phyloP scores from a whole-genome alignment of 2,329 filamentous ascomycete species.

The Ambrosiella beaveri region DNA sequence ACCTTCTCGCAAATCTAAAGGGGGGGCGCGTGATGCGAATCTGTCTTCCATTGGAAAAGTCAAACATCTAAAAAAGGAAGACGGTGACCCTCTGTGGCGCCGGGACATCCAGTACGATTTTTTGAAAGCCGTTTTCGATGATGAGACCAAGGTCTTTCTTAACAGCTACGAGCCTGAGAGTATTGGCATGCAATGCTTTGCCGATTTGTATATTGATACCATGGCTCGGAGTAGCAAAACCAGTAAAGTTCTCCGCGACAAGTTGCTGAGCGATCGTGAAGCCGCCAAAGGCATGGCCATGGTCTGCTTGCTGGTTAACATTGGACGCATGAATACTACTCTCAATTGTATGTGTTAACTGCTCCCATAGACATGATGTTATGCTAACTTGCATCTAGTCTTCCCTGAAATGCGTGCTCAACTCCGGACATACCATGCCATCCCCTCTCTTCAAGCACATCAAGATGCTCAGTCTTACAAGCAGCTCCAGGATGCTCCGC shows the following conservation, averaged over 20 bases:
- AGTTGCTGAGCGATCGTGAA: conserved; percentile 77
- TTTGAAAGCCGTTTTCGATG: conserved; percentile 61
- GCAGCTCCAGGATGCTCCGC: conserved; percentile 87
- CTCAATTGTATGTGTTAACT: conserved; percentile 58
- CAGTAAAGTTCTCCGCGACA: conserved; percentile 94
- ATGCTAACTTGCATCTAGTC: conserved; percentile 35
- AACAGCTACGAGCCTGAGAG: conserved; percentile 60
- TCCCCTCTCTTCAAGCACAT: conserved; percentile 85
- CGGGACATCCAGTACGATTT: conserved; percentile 84
- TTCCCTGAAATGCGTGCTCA: conserved; percentile 99
- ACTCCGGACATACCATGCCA: conserved; percentile 91
- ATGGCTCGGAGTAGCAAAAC: conserved; percentile 99
- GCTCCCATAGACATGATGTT: not conserved
- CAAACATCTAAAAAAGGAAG: conserved; percentile 71
- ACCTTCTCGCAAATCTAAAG: conserved; percentile 16
- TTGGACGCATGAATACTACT: conserved; percentile 97
- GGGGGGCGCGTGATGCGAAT: conserved; percentile 20
- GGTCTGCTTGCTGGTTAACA: conserved; percentile 93
- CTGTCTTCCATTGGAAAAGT: conserved; percentile 47
- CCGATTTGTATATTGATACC: conserved; percentile 93
- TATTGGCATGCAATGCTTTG: conserved; percentile 58
- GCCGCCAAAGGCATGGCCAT: conserved; percentile 97
- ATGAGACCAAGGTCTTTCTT: conserved; percentile 62
- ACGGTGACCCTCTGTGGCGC: conserved; percentile 73
- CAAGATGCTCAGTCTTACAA: conserved; percentile 96